Percentiles rank a stretch among this genome's conserved stretches.
phyloP scores from a whole-genome alignment of 208 protist species.

The Trypanosoma boissoni region DNA sequence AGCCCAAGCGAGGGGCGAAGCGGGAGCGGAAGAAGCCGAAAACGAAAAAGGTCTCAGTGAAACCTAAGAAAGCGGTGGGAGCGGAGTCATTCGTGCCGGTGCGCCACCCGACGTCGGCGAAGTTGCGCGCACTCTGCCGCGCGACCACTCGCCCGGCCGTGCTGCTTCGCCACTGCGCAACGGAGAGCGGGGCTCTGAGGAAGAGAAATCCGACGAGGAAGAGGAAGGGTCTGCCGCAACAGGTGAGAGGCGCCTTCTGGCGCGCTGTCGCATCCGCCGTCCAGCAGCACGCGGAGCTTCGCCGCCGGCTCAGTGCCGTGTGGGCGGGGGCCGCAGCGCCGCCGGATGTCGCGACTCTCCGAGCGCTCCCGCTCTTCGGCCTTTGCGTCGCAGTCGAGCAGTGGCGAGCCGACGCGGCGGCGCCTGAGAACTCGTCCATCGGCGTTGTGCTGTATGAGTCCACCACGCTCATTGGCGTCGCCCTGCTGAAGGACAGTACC shows the following conservation, averaged over 20 bases:
- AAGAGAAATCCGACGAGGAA: too few relatives aligned
- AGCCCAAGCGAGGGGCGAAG: background rate
- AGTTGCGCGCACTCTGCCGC: background rate
- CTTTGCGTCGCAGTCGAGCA: background rate
- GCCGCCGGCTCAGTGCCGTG: too few relatives aligned
- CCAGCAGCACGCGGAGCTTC: too few relatives aligned
- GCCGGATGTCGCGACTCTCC: too few relatives aligned
- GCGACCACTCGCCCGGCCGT: background rate
- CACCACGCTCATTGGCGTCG: slow-evolving; percentile 12
- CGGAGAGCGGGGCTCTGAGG: too few relatives aligned
- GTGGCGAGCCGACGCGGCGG: background rate
- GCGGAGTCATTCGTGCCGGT: background rate
- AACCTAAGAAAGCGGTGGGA: background rate
- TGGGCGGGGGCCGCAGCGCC: too few relatives aligned
- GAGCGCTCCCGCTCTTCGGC: background rate
- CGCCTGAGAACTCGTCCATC: background rate
- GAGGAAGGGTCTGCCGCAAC: too few relatives aligned
- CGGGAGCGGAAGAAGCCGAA: slow-evolving; percentile 1
- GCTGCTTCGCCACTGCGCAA: too few relatives aligned
- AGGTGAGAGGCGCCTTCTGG: too few relatives aligned
- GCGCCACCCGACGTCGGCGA: background rate
- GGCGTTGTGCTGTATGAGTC: slow-evolving; percentile 28
- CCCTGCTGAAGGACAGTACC: background rate
- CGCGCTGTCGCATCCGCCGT: too few relatives aligned
- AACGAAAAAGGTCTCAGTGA: background rate